A percentile compares a stretch with the other conserved stretches of the same genome.
phyloP scores from a whole-genome alignment of 208 protist genomes.

The Crithidia fasciculata region DNA sequence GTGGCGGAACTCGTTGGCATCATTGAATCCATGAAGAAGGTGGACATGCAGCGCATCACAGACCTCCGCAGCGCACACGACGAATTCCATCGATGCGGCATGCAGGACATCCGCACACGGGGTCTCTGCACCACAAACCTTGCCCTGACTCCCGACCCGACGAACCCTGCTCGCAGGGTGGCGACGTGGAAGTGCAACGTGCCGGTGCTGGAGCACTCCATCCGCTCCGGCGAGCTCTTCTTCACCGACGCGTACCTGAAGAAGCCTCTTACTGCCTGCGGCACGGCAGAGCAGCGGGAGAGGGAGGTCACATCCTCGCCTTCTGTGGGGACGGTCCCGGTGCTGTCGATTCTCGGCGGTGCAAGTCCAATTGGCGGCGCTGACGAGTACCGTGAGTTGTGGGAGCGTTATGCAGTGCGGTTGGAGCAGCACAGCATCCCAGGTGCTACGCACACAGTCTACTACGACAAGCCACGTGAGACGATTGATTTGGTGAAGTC shows the following conservation, averaged over 20 bases:
- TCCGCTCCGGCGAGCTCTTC: slow-evolving; percentile 49
- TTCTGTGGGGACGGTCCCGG: slow-evolving; percentile 26
- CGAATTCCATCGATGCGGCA: slow-evolving; percentile 60
- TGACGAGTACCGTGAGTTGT: slow-evolving; percentile 24
- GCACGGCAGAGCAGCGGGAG: not conserved
- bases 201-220: slow-evolving; percentile 43
- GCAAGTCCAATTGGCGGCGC: slow-evolving; percentile 50
- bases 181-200: slow-evolving; percentile 59
- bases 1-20: slow-evolving; percentile 37
- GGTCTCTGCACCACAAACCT: slow-evolving; percentile 68
- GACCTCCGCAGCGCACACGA: slow-evolving; percentile 54
- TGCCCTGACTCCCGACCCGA: slow-evolving; percentile 23
- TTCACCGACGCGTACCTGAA: slow-evolving; percentile 33
- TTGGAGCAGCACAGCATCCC: slow-evolving; percentile 56
- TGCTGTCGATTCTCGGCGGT: slow-evolving; percentile 61
- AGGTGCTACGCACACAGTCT: slow-evolving; percentile 58
- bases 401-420: slow-evolving; percentile 31
- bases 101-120: slow-evolving; percentile 42
- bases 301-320: not conserved
- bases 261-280: not conserved
- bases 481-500: slow-evolving; percentile 27
- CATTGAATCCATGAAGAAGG: slow-evolving; percentile 47
- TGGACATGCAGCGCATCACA: slow-evolving; percentile 37
- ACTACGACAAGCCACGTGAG: slow-evolving; percentile 55
- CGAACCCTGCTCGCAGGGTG: slow-evolving; percentile 10